Evolutionary conservation across 1,139 yeast genomes (phyloP).

Genomic region (Ogataea hybrid): DNA sequence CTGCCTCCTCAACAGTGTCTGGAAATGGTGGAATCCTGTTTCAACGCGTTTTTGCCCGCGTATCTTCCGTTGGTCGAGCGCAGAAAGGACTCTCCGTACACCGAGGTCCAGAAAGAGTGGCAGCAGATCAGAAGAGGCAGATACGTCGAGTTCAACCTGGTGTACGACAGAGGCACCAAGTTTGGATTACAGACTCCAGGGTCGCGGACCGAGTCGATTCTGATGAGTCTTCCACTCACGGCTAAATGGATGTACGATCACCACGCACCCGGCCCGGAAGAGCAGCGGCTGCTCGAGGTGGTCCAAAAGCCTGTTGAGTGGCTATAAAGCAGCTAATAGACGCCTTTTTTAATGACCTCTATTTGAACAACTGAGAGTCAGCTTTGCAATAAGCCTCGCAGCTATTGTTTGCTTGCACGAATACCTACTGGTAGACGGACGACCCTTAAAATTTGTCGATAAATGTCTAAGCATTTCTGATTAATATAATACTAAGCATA

Average conservation of each 20-base stretch:
- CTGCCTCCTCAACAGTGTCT: slow-evolving; percentile 71
- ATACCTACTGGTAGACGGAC: neutral
- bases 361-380: neutral
- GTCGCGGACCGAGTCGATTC: slow-evolving; percentile 85
- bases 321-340: slow-evolving; percentile 36
- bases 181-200: slow-evolving; percentile 97
- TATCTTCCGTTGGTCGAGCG: slow-evolving; percentile 72
- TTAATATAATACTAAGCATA: neutral
- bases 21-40: slow-evolving; percentile 71
- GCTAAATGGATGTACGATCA: slow-evolving; percentile 91
- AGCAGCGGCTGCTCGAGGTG: slow-evolving; percentile 66
- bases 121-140: slow-evolving; percentile 95
- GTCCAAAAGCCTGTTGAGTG: slow-evolving; percentile 77
- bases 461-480: neutral
- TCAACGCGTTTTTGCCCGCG: slow-evolving; percentile 85
- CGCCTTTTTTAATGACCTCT: neutral
- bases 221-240: slow-evolving; percentile 86
- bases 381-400: neutral
- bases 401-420: slow-evolving; percentile 3
- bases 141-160: slow-evolving; percentile 94
- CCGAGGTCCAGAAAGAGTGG: slow-evolving; percentile 84
- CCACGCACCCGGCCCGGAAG: slow-evolving; percentile 79
- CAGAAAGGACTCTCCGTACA: slow-evolving; percentile 71
- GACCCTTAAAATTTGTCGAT: neutral
- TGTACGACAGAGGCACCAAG: slow-evolving; percentile 94